These are phyloP conservation scores for Arctium lappa DNA, from an alignment of 129 eudicot genomes.

Conservation along the genomic window DNA sequence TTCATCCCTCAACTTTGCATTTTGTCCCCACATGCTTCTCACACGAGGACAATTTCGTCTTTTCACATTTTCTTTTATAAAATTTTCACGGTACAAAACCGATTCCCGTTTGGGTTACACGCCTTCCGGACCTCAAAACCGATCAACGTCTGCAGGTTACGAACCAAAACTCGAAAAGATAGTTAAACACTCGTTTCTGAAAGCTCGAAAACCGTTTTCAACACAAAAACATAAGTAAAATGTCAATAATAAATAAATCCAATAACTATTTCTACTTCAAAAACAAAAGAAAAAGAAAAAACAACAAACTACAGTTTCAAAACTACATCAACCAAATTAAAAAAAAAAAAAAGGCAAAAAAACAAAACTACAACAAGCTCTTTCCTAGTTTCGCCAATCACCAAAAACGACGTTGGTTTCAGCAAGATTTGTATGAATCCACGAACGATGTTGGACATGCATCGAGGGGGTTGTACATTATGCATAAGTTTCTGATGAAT, in stretches of 20 bases:
- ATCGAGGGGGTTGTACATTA: constrained; percentile 24
- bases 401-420: constrained; percentile 11
- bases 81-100: no score
- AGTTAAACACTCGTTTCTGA: neutral
- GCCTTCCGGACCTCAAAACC: neutral
- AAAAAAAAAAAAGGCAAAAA: neutral
- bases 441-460: constrained; percentile 3
- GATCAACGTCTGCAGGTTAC: neutral
- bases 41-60: neutral
- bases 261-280: constrained; percentile 32
- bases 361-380: constrained; percentile 20
- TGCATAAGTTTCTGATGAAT: neutral
- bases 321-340: neutral
- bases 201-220: neutral
- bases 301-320: constrained; percentile 22
- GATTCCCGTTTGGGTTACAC: neutral
- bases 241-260: constrained; percentile 45
- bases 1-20: neutral
- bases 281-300: constrained; percentile 23
- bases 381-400: constrained; percentile 17
- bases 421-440: constrained; percentile 12
- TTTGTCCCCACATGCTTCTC: neutral
- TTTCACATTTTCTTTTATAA: neutral
- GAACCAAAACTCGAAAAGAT: neutral
- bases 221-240: neutral